Evolutionary conservation across 495 filamentous ascomycete genomes (phyloP), one percentile per base, ranked within the genome.

Genomic region (Neurospora sp.): DNA sequence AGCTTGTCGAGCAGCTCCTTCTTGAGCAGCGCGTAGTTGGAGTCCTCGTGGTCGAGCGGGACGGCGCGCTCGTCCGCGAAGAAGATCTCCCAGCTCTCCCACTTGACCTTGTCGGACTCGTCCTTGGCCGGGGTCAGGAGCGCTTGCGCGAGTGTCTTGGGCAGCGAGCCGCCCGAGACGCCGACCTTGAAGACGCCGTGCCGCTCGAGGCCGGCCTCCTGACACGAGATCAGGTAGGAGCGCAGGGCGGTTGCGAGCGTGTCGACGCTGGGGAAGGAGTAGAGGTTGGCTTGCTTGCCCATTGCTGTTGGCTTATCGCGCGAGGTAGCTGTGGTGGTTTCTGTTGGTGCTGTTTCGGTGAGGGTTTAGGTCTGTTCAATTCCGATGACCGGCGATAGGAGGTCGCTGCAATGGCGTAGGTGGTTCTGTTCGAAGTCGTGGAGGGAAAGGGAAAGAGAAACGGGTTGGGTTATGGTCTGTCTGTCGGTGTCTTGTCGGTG

Each of bases 51-150:
- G 80, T 94, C 89, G 76, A 98, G 90, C 11, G 96, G 93, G 39
- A 99, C 96, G 38, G 91, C 91, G 75, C 96, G 93, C 87, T 99
- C 96, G 77, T 99, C 96, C 74, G 95, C 95, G 83, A 97, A 98
- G 88, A 98, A 99, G 79, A 99, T 92, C 76, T 98, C 91, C 96
- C 96, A 99, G 78, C 92, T 94, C 78, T 85, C 84, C 85, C 95
- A 98, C 75, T 90, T 84, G 71, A 94, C 81, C 69, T 89, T 82
- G 71, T 93, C 82, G 9, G 82, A 85, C 73, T 93, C 90, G 37
- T 90, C 89, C 12, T 83, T 80, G 42, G 86, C 88, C 1, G 85
- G 82, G 1, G 89, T 80, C 5, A 98, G 88, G 11, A 99, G 89
- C 3, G 94, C 92, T 61, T 84, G 78, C 22, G 94, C 93, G 31